Evolutionary conservation across 306 rosid species (phyloP).

Genomic region (Cicer judaicum): DNA sequence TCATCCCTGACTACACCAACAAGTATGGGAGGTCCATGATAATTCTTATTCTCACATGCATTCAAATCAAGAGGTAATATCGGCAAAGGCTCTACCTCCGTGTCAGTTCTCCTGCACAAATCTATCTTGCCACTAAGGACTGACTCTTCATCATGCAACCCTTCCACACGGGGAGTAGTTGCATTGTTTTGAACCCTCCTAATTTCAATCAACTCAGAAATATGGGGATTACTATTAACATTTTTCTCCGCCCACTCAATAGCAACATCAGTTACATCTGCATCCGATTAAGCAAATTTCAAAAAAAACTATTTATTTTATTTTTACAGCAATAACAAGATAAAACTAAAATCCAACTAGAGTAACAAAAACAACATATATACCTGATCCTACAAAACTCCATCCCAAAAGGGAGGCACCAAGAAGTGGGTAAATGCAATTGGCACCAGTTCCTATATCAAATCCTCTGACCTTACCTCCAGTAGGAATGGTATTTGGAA

Average conservation of each 20-base stretch:
- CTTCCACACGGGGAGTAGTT: slow-evolving; percentile 39
- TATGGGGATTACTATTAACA: slow-evolving; percentile 66
- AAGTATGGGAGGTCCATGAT: slow-evolving; percentile 77
- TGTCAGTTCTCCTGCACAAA: slow-evolving; percentile 32
- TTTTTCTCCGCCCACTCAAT: slow-evolving; percentile 85
- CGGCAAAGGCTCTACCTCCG: slow-evolving; percentile 44
- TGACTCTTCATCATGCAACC: slow-evolving; percentile 38
- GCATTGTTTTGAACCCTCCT: slow-evolving; percentile 64
- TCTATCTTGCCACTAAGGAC: slow-evolving; percentile 35
- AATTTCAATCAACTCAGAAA: slow-evolving; percentile 74
- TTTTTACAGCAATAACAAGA: neutral
- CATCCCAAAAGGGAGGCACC: slow-evolving; percentile 87
- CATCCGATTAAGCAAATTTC: slow-evolving; percentile 35
- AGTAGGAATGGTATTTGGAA: slow-evolving; percentile 46
- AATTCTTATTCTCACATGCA: slow-evolving; percentile 43
- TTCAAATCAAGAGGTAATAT: slow-evolving; percentile 48
- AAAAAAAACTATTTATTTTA: neutral
- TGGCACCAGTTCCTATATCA: slow-evolving; percentile 95
- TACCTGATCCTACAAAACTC: slow-evolving; percentile 93
- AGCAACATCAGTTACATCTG: slow-evolving; percentile 87
- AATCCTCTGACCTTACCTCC: slow-evolving; percentile 69
- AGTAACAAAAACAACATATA: neutral
- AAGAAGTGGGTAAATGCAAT: slow-evolving; percentile 94
- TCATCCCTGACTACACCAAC: slow-evolving; percentile 73
- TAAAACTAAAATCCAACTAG: slow-evolving; percentile 12